These are phyloP conservation scores for Lepiota brunneoincarnata DNA, from an alignment of 768 basidiomycete species.

Conservation along the genomic window DNA sequence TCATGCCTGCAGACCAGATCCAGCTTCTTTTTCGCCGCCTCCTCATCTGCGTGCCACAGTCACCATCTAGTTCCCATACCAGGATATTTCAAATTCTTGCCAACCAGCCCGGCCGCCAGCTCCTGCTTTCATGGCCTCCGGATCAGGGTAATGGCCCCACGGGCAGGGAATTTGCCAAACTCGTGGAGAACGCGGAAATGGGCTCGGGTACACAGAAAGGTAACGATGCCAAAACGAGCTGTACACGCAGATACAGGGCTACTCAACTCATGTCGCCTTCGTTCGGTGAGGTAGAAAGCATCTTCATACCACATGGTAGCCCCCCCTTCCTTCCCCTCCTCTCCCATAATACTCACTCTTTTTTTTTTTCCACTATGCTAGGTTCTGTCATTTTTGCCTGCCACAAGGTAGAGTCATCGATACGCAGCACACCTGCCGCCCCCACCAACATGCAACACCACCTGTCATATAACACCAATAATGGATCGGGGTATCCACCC, in stretches of 20 bases:
- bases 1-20: conserved; percentile 55
- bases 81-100: conserved; percentile 80
- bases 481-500: conserved; percentile 27
- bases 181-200: conserved; percentile 69
- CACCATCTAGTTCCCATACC: conserved; percentile 40
- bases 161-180: conserved; percentile 50
- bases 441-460: conserved; percentile 40
- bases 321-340: conserved; percentile 24
- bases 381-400: conserved; percentile 73
- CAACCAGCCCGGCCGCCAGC: conserved; percentile 53
- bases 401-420: conserved; percentile 56
- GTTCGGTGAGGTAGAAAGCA: conserved; percentile 72
- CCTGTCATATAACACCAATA: conserved; percentile 35
- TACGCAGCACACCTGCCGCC: conserved; percentile 38
- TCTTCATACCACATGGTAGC: conserved; percentile 88
- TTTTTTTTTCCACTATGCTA: conserved; percentile 28
- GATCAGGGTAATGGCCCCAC: conserved; percentile 46
- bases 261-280: conserved; percentile 59
- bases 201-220: conserved; percentile 44
- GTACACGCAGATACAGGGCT: conserved; percentile 81
- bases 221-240: conserved; percentile 80
- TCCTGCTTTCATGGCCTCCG: conserved; percentile 78
- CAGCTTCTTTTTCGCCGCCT: conserved; percentile 59
- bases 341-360: conserved; percentile 21
- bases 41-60: conserved; percentile 48